Base-by-base conservation (phyloP, 1,284 basidiomycete genomes). In the Irpex lacteus region DNA sequence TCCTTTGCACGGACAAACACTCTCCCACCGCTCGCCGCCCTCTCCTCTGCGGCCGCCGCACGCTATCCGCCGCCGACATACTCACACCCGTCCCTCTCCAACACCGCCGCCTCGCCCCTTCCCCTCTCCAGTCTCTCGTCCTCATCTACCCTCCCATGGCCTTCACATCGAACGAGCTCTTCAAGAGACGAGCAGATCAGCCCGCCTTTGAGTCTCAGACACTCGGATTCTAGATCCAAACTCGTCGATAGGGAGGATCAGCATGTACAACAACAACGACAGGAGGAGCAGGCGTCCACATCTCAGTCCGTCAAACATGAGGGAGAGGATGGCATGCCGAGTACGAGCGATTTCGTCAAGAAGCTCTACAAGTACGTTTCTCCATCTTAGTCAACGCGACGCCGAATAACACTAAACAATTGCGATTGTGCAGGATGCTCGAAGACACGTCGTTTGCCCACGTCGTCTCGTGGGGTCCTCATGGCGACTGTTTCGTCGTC, bases 291-390 rank as follows among this genome's bases (percentile, higher is more conserved):
- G 47, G 18, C n/a, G 37, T 26, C 63, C 18, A 4, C 8, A 34
- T 3, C 13, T 18, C 56, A 62, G 54, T 9, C 47, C 47, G 70
- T 74, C 65, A 77, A 78, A 69, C 75, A 76, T 55, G 70, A 71
- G 69, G 64, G 70, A 9, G 85, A 85, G 65, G 89, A 90, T 69
- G 80, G 80, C 66, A 89, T 91, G 89, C 88, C 88, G 3, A 83
- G 88, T 9, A 89, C 91, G 15, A 88, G 85, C 68, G 96, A 98
- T 78, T 98, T 98, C 77, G 96, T 98, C 73, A 98, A 95, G 80
- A 96, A 96, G 78, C 81, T 98, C 13, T 97, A 92, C 89, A 94
- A 92, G 91, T 93, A 63, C 66, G 85, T 82, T 37, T 60, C 38
- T 66, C 68, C 21, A 55, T 66, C 18, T 47, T 49, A 18, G 19